Evolutionary conservation across 176 grass and related monocot species (phyloP), one percentile per base, ranked within the genome.

Genomic region (Dactylis glomerata): DNA sequence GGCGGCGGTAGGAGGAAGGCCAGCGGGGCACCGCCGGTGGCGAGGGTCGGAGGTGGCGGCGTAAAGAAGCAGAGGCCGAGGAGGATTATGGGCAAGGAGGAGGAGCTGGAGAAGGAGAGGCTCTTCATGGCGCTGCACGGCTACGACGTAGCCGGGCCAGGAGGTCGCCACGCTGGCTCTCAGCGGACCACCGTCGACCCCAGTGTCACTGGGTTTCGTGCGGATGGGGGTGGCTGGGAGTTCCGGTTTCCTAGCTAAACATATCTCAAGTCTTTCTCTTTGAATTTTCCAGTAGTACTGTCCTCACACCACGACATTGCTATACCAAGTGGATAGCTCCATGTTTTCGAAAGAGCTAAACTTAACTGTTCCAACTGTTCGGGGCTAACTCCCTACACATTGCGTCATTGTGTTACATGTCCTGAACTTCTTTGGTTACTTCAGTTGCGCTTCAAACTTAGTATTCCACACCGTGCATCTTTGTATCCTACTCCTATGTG

Each of bases 91-190:
- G 89, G 62, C 36, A 88, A 77, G 23, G 83, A 84, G 20, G 89
- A 91, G 16, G 89, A 92, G 70, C 52, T 92, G 49, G 93, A 94
- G 78, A 99, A 84, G 89, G 96, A 99, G 42, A 91, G 67, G 62
- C 68, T 89, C 57, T 87, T 88, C 85, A 89, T 94, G 93, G 81
- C 83, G n/a, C 45, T 96, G 74, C 81, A 92, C 84, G 86, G 81
- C 61, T 88, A 83, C 77, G 73, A 88, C 59, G 63, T 84, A 22
- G 67, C 38, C 33, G 68, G 20, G 24, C 17, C 44, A 0, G 71
- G 41, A 10, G 22, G 37, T 19, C 36, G 52, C 44, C 78, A 77
- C 6, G n/a, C 46, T 31, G 80, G 74, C 17, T 33, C 11, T 2
- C 13, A 26, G 20, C 58, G 34, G n/a, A 19, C 66, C 3, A 34